These are phyloP conservation scores for Lactarius vividus DNA, from an alignment of 768 basidiomycete species.

Conservation along the genomic window DNA sequence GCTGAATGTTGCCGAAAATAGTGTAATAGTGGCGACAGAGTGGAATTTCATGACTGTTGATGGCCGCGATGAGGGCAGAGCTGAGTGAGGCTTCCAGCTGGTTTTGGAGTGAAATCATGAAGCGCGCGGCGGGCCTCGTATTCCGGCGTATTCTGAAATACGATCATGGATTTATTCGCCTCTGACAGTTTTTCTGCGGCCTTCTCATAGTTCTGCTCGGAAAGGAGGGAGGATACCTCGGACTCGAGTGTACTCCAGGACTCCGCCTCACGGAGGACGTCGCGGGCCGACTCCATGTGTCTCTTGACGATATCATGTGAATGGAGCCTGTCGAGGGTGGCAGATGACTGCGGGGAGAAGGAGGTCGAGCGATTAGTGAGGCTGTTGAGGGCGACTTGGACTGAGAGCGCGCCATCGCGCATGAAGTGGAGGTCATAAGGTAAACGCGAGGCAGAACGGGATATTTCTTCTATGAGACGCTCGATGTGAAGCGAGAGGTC, in stretches of 20 bases:
- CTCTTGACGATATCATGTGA: constrained; percentile 79
- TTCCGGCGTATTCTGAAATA: constrained; percentile 90
- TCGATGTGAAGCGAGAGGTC: constrained; percentile 88
- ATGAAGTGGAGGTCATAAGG: constrained; percentile 97
- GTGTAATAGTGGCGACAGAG: constrained; percentile 75
- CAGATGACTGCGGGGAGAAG: constrained; percentile 55
- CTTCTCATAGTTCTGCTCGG: constrained; percentile 76
- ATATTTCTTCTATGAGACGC: constrained; percentile 88
- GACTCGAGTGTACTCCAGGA: constrained; percentile 94
- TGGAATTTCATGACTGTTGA: constrained; percentile 72
- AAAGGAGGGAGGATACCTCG: constrained; percentile 84
- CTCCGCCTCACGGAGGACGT: constrained; percentile 91
- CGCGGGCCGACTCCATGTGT: constrained; percentile 85
- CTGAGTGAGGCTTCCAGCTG: constrained; percentile 91
- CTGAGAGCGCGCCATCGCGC: constrained; percentile 81
- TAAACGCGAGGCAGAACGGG: constrained; percentile 84
- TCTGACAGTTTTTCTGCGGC: constrained; percentile 92
- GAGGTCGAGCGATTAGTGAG: constrained; percentile 58
- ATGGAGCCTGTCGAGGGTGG: constrained; percentile 72
- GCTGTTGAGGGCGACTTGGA: constrained; percentile 63
- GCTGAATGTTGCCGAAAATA: constrained; percentile 88
- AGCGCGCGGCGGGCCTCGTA: constrained; percentile 83
- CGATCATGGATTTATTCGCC: constrained; percentile 83
- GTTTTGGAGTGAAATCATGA: constrained; percentile 93
- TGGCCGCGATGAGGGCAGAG: constrained; percentile 85